A percentile compares a stretch with the other conserved stretches of the same genome.
These are phyloP conservation scores for Populus davidiana DNA, from an alignment of 345 rosid species.

Conservation along the genomic window DNA sequence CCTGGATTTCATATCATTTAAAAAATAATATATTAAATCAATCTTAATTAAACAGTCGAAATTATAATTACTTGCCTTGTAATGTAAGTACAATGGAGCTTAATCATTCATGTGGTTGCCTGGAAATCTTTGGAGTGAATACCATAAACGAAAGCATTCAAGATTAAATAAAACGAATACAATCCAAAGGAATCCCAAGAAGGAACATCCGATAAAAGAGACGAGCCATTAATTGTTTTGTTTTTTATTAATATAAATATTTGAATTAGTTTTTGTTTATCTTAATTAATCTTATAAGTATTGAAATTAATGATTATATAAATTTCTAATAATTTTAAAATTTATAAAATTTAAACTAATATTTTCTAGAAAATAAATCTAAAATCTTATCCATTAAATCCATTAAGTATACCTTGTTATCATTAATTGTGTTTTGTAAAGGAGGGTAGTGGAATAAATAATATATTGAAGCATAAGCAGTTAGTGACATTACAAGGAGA, in stretches of 20 bases:
- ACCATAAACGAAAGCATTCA: not conserved
- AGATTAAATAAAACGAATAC: not conserved
- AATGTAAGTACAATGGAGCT: conserved; percentile 16
- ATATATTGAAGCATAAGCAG: not conserved
- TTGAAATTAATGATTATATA: too few relatives aligned
- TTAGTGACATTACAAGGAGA: not conserved
- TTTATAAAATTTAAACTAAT: too few relatives aligned
- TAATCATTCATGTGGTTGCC: conserved; percentile 31
- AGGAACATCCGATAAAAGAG: not conserved
- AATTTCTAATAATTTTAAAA: too few relatives aligned
- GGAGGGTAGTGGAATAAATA: not conserved
- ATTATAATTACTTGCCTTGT: conserved; percentile 20
- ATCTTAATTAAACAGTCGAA: too few relatives aligned
- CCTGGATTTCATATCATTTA: too few relatives aligned
- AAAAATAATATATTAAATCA: too few relatives aligned
- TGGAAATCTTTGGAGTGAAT: not conserved
- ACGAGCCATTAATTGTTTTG: not conserved
- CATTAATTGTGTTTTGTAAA: not conserved
- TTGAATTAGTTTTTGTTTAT: too few relatives aligned
- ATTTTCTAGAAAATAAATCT: too few relatives aligned
- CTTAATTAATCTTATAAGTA: too few relatives aligned
- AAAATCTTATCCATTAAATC: too few relatives aligned
- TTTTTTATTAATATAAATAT: too few relatives aligned
- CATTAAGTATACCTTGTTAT: too few relatives aligned
- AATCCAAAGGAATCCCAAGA: not conserved